A percentile compares a stretch with the other conserved stretches of the same genome.
Conservation (phyloP, 805 yeast genomes). For the Babjeviella inositovora region DNA sequence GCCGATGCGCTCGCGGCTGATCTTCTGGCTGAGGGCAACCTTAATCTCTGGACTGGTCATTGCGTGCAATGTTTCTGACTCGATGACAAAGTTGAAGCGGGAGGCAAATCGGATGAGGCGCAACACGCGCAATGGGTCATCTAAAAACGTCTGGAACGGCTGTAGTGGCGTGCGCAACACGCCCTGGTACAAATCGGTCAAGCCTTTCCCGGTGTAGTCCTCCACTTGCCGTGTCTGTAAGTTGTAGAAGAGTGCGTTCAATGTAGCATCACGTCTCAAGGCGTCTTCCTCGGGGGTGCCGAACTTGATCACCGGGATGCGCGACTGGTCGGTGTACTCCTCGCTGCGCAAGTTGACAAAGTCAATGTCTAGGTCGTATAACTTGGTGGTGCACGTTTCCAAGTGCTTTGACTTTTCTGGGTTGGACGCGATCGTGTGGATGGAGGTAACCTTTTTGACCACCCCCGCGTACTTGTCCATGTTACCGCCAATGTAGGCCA, state of each 20-base stretch:
- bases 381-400: conserved; percentile 88
- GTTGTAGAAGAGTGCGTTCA: conserved; percentile 86
- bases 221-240: conserved; percentile 54
- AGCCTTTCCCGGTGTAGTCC: conserved; percentile 69
- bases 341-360: conserved; percentile 87
- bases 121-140: conserved; percentile 85
- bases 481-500: conserved; percentile 22
- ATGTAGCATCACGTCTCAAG: conserved; percentile 83
- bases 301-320: conserved; percentile 71
- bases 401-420: conserved; percentile 94
- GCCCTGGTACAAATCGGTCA: conserved; percentile 55
- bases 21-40: conserved; percentile 46
- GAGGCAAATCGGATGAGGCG: conserved; percentile 79
- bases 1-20: conserved; percentile 84
- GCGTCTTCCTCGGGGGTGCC: conserved; percentile 95
- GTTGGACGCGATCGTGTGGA: conserved; percentile 78
- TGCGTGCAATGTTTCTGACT: conserved; percentile 35
- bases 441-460: conserved; percentile 11
- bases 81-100: conserved; percentile 56
- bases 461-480: conserved; percentile 3
- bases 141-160: conserved; percentile 74
- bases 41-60: conserved; percentile 50
- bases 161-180: conserved; percentile 76
- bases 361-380: conserved; percentile 78
- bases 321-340: conserved; percentile 63